phyloP scores from a whole-genome alignment of 2,329 filamentous ascomycete species.

The Diaporthe batatas region DNA sequence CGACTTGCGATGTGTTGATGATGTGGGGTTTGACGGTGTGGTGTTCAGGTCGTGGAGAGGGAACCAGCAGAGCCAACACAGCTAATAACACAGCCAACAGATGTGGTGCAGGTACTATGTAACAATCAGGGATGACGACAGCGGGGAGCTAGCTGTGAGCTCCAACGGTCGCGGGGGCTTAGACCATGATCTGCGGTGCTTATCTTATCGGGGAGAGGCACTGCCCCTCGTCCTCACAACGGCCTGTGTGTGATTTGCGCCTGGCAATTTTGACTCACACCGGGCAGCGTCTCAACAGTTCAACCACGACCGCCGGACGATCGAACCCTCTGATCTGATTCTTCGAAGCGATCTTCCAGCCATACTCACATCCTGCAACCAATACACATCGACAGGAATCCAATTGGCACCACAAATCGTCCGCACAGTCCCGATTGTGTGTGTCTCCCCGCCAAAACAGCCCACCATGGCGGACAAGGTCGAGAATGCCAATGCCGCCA shows the following conservation, averaged over 20 bases:
- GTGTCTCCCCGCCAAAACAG: neutral
- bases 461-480: slow-evolving; percentile 52
- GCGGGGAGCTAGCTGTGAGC: slow-evolving; percentile 32
- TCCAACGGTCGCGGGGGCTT: neutral
- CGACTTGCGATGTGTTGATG: neutral
- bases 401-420: slow-evolving; percentile 13
- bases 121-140: slow-evolving; percentile 36
- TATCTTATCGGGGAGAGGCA: slow-evolving; percentile 37
- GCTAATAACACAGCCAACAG: too few relatives aligned
- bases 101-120: neutral
- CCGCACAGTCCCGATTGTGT: neutral
- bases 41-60: neutral
- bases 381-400: neutral
- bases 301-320: neutral
- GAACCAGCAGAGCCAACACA: neutral
- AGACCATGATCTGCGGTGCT: slow-evolving; percentile 9
- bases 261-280: slow-evolving; percentile 41
- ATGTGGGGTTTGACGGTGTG: neutral
- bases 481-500: slow-evolving; percentile 46
- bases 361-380: neutral
- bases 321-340: neutral
- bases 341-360: neutral
- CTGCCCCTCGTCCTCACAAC: slow-evolving; percentile 35
- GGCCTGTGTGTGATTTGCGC: slow-evolving; percentile 24
- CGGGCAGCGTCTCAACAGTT: slow-evolving; percentile 1